These are phyloP conservation scores for Suillus subalutaceus DNA, from an alignment of 768 basidiomycete species.

Conservation along the genomic window DNA sequence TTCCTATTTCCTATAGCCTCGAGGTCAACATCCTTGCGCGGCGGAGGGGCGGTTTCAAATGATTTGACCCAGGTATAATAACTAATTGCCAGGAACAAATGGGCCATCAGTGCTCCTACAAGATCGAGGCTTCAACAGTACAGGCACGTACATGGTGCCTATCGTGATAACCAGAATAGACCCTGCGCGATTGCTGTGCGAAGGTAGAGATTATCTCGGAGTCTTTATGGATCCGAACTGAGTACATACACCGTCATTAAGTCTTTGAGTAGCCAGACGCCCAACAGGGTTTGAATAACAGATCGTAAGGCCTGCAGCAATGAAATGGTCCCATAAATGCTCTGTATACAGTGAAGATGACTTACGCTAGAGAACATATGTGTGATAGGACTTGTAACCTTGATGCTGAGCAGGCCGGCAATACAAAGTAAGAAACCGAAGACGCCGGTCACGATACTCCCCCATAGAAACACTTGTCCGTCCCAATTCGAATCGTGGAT, in stretches of 20 bases:
- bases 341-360: conserved; percentile 19
- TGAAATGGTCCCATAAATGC: conserved; percentile 11
- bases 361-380: conserved; percentile 84
- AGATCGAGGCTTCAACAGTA: neutral
- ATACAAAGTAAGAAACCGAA: conserved; percentile 83
- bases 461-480: conserved; percentile 59
- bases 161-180: conserved; percentile 70
- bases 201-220: conserved; percentile 11
- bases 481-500: conserved; percentile 48
- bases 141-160: conserved; percentile 63
- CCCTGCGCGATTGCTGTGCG: conserved; percentile 55
- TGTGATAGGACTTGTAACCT: conserved; percentile 80
- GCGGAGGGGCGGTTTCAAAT: conserved; percentile 21
- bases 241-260: conserved; percentile 66
- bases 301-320: conserved; percentile 69
- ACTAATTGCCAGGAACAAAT: conserved; percentile 37
- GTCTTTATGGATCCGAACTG: conserved; percentile 5
- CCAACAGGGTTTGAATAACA: conserved; percentile 81
- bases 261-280: conserved; percentile 78
- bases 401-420: conserved; percentile 79
- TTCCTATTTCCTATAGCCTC: conserved; percentile 36
- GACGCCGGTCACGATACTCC: conserved; percentile 68
- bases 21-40: conserved; percentile 40
- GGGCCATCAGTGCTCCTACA: conserved; percentile 15
- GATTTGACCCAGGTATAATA: conserved; percentile 60